Conservation (phyloP, 495 filamentous ascomycete genomes). For the Amorphotheca resinae region DNA sequence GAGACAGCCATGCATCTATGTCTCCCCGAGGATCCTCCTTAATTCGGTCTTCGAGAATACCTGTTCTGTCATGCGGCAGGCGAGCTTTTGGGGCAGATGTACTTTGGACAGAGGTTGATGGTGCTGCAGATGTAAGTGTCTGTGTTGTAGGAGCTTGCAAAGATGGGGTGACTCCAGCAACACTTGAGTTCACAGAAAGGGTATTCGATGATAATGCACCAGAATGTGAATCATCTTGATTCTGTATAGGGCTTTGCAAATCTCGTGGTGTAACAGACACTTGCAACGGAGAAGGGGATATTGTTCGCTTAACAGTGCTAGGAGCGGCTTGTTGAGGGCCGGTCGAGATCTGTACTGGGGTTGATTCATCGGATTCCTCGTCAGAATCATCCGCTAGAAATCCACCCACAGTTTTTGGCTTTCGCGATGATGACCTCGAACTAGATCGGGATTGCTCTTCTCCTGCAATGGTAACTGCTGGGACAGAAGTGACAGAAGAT, state of each 20-base stretch:
- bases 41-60: conserved; percentile 80
- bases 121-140: conserved; percentile 16
- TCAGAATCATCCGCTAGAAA: conserved; percentile 71
- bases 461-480: conserved; percentile 22
- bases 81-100: conserved; percentile 19
- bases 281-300: conserved; percentile 19
- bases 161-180: conserved; percentile 23
- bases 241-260: conserved; percentile 37
- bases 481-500: conserved; percentile 14
- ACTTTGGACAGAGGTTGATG: conserved; percentile 3
- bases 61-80: conserved; percentile 25
- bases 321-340: conserved; percentile 9
- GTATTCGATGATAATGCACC: conserved; percentile 33
- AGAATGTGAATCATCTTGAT: conserved; percentile 40
- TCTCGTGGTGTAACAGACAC: conserved; percentile 16
- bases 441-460: conserved; percentile 28
- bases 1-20: conserved; percentile 72
- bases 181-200: conserved; percentile 33
- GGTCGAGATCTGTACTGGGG: conserved; percentile 5
- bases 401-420: conserved; percentile 62
- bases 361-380: conserved; percentile 29
- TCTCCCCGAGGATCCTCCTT: conserved; percentile 86
- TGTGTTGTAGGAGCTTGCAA: conserved; percentile 30
- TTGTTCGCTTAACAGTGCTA: conserved; percentile 11
- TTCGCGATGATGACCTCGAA: conserved; percentile 30